Evolutionary conservation across 805 yeast genomes (phyloP), one percentile per base, ranked within the genome.

Genomic region (Kodamaea leandrae): DNA sequence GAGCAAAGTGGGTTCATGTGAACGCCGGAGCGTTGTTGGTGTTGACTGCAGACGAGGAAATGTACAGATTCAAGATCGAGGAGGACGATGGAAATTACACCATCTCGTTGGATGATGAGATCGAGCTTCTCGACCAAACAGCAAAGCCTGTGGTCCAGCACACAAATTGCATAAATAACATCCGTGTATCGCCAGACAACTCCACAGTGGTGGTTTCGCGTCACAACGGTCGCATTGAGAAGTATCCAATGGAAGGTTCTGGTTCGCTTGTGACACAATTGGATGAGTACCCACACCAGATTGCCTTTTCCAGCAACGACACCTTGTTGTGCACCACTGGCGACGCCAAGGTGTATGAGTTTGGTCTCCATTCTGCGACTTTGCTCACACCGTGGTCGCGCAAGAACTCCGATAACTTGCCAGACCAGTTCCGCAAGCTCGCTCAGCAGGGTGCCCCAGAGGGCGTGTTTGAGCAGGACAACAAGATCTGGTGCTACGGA

Each of bases 401-500:
- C 47, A 66, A 74, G 39, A 88, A 88, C 60, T 75, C 87, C 13
- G 93, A 85, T 39, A 71, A 76, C 42, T 62, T 89, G 48, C 97
- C 98, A 2, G 68, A 68, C 26, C 78, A 79, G 46, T 80, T 84
- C 46, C 55, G 72, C 13, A 46, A 43, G 33, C 19, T 26, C n/a
- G 58, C 68, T 2, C 66, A 76, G 39, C 76, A 74, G 13, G 91
- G 85, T 43, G 80, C 83, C 51, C 82, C 95, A 41, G 72, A 77
- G 44, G 96, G 96, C 12, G 60, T 86, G 9, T 86, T 85, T 55
- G 55, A 59, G 12, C 80, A 78, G 39, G 60, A 58, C 7, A 53
- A 64, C 24, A 71, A 77, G 42, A 65, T 84, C 12, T 91, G 96
- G 96, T 63, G 88, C n/a, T 89, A 86, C 77, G 95, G 96, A 1